Evolutionary conservation across 257 asterid species (phyloP).

Genomic region (Phtheirospermum japonicum): DNA sequence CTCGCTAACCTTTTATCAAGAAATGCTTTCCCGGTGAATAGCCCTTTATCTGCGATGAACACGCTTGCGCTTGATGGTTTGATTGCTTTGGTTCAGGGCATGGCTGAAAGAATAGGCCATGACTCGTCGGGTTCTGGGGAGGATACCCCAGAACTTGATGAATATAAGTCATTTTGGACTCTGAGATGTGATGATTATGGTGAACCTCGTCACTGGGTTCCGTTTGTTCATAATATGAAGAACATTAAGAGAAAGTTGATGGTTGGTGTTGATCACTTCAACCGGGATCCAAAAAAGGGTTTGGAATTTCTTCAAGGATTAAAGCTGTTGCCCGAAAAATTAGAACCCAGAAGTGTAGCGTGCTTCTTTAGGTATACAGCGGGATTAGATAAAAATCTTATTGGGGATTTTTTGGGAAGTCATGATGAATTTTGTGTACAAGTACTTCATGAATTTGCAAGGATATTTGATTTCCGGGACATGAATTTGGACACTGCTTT

Average conservation of each 20-base stretch:
- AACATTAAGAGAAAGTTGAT: conserved; percentile 67
- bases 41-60: conserved; percentile 79
- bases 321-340: conserved; percentile 66
- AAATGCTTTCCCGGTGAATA: conserved; percentile 89
- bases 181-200: conserved; percentile 53
- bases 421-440: conserved; percentile 79
- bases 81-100: conserved; percentile 77
- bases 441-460: conserved; percentile 86
- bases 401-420: conserved; percentile 82
- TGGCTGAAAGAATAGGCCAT: conserved; percentile 69
- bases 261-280: conserved; percentile 84
- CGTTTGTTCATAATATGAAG: conserved; percentile 68
- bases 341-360: conserved; percentile 75
- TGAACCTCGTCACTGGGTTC: conserved; percentile 75
- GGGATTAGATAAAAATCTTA: conserved; percentile 75
- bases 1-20: conserved; percentile 77
- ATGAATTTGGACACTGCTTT: conserved; percentile 84
- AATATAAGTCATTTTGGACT: conserved; percentile 70
- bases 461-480: conserved; percentile 66
- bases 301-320: conserved; percentile 70
- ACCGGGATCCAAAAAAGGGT: conserved; percentile 81
- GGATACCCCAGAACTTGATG: conserved; percentile 42
- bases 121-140: conserved; percentile 46
- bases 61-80: conserved; percentile 89
- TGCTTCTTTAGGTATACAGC: conserved; percentile 67